phyloP scores from a whole-genome alignment of 768 basidiomycete genomes.

The Leccinum fibrillosum region DNA sequence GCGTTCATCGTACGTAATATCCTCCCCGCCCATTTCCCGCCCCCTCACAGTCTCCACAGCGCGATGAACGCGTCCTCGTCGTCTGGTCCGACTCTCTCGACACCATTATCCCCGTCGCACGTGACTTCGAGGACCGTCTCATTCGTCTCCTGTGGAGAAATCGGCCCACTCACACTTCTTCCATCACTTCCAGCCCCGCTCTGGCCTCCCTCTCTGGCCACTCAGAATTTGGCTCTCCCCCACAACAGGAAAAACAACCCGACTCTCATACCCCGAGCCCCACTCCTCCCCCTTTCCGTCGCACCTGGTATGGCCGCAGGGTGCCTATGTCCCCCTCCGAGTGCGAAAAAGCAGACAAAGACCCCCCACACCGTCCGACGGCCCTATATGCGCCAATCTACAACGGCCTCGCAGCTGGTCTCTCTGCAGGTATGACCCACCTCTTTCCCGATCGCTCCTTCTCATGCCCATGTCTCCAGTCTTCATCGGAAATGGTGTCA shows the following conservation, averaged over 20 bases:
- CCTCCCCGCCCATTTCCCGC: neutral
- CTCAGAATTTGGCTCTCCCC: constrained; percentile 28
- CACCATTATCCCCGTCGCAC: constrained; percentile 53
- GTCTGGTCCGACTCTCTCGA: constrained; percentile 84
- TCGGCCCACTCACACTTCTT: constrained; percentile 24
- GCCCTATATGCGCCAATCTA: constrained; percentile 27
- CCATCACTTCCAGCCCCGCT: constrained; percentile 26
- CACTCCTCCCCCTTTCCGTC: constrained; percentile 32
- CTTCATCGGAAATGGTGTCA: constrained; percentile 63
- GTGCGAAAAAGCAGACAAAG: constrained; percentile 22
- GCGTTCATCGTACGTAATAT: constrained; percentile 68
- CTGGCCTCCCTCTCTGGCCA: constrained; percentile 37
- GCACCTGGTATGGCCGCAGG: constrained; percentile 64
- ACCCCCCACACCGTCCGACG: constrained; percentile 15
- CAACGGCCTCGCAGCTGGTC: constrained; percentile 28
- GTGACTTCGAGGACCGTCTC: constrained; percentile 56
- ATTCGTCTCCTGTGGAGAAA: constrained; percentile 54
- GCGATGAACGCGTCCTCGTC: constrained; percentile 82
- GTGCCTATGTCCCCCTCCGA: constrained; percentile 36
- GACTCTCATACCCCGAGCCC: constrained; percentile 18
- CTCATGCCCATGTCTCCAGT: constrained; percentile 33
- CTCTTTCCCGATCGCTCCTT: neutral
- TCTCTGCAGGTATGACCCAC: constrained; percentile 18
- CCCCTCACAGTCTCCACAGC: constrained; percentile 34
- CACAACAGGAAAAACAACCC: constrained; percentile 10